Evolutionary conservation across 2,329 filamentous ascomycete species (phyloP), one percentile per base, ranked within the genome.

Genomic region (Xenoacremonium recifei): DNA sequence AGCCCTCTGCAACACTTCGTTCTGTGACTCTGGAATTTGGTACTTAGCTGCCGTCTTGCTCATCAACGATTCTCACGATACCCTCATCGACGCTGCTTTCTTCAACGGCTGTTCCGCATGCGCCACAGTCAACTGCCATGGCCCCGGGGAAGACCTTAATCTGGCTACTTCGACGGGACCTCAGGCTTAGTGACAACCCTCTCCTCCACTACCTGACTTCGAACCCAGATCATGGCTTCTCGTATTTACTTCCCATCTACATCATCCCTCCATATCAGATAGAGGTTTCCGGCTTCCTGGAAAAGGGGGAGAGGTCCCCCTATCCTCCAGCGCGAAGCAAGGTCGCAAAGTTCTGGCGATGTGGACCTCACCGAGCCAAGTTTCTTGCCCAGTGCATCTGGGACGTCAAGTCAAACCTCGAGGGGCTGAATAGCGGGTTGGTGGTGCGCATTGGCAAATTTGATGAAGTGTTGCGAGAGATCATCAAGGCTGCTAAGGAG

Each of bases 121-220:
- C n/a, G n/a, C 7, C 7, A 31, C 29, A 7, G 17, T 9, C 29
- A 9, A 15, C 17, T 6, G 29, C 31, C 30, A 70, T 70, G 67
- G 45, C 60, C 34, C 50, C 58, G 27, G 57, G 55, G 21, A 79
- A 75, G 21, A 71, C 87, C 18, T 68, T 90, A 38, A 71, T 92
- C 41, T 90, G 89, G 58, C 62, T 91, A 17, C 64, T 91, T 25
- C 80, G 87, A 33, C 80, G 83, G 51, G 88, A 92, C 60, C 71
- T 90, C 16, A 83, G 88, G 46, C 71, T 87, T 19, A 72, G 78
- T 20, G 87, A 92, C 64, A 91, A 91, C 56, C 86, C 86, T 1
- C 73, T 90, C 31, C 74, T 92, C 16, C 73, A 88, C 57, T 74
- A 65, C 54, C 69, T 77, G 37, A 68, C 68, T 44, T 79, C 68